A percentile compares a stretch with the other conserved stretches of the same genome.
phyloP scores from a whole-genome alignment of 1,284 basidiomycete genomes.

The Heterobasidion parviporum region DNA sequence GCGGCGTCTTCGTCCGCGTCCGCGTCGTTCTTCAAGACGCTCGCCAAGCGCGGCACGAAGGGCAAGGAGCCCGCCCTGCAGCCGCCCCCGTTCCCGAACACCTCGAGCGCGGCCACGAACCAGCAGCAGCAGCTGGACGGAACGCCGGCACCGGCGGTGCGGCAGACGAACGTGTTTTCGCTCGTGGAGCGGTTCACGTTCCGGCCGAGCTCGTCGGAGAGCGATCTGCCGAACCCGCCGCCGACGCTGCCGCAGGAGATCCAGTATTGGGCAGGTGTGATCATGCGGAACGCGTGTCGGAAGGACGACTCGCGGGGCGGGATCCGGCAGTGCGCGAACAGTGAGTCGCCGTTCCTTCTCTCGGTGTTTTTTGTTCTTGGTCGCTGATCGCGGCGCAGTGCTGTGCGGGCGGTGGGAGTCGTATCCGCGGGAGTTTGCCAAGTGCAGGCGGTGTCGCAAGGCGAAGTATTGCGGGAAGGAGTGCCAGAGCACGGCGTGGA shows the following conservation, averaged over 20 bases:
- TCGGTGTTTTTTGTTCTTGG: neutral
- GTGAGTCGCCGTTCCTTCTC: constrained; percentile 34
- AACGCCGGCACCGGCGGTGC: constrained; percentile 9
- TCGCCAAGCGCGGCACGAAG: constrained; percentile 22
- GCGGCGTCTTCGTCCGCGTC: neutral
- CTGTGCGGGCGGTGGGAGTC: constrained; percentile 93
- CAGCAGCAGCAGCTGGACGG: neutral
- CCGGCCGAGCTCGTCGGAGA: constrained; percentile 77
- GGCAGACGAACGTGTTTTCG: constrained; percentile 87
- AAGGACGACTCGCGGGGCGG: constrained; percentile 93
- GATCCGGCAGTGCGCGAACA: constrained; percentile 96
- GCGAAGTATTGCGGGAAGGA: constrained; percentile 99
- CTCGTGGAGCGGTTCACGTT: constrained; percentile 96
- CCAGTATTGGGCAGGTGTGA: constrained; percentile 98
- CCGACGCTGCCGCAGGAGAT: constrained; percentile 82
- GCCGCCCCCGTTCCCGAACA: constrained; percentile 10
- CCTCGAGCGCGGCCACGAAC: constrained; percentile 16
- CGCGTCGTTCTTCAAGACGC: constrained; percentile 21
- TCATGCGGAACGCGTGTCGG: constrained; percentile 98
- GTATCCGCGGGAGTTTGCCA: constrained; percentile 93
- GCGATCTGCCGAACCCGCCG: constrained; percentile 61
- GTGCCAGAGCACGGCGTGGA: constrained; percentile 96
- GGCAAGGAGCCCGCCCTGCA: constrained; percentile 23
- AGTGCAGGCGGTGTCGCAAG: constrained; percentile 92
- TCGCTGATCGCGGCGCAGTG: constrained; percentile 40